Percentiles rank a stretch among this genome's conserved stretches.
These are phyloP conservation scores for Hyphochytrium catenoides DNA, from an alignment of 352 stramenopile species.

Conservation along the genomic window DNA sequence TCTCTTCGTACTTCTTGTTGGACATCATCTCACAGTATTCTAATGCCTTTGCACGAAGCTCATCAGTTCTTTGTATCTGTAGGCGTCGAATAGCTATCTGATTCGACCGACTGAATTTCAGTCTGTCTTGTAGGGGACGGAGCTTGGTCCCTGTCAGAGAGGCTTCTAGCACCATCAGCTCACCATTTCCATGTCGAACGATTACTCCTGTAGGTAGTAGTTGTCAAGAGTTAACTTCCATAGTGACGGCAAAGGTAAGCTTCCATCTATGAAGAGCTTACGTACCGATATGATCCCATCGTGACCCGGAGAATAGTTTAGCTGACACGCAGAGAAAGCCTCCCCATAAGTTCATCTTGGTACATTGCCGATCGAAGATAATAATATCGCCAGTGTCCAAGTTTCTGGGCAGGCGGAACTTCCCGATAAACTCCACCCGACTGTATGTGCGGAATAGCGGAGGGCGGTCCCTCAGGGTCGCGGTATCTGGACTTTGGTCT, in stretches of 20 bases:
- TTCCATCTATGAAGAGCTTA: too few relatives aligned
- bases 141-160: conserved; percentile 52
- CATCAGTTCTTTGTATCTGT: conserved; percentile 26
- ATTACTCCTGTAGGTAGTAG: too few relatives aligned
- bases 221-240: too few relatives aligned
- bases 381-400: conserved; percentile 49
- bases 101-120: conserved; percentile 32
- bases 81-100: conserved; percentile 42
- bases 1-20: conserved; percentile 47
- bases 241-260: too few relatives aligned
- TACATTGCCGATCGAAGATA: conserved; percentile 48
- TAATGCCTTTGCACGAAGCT: conserved; percentile 26
- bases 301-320: conserved; percentile 49
- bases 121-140: conserved; percentile 37
- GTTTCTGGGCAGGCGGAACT: too few relatives aligned
- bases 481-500: too few relatives aligned
- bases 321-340: conserved; percentile 38
- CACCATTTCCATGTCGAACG: too few relatives aligned
- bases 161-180: conserved; percentile 42
- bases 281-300: conserved; percentile 66
- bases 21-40: conserved; percentile 30
- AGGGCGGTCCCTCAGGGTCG: too few relatives aligned
- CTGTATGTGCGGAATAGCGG: too few relatives aligned
- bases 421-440: too few relatives aligned
- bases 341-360: conserved; percentile 42